Conservation (phyloP, 1,139 yeast species). For the Debaryomyces fabryi region DNA sequence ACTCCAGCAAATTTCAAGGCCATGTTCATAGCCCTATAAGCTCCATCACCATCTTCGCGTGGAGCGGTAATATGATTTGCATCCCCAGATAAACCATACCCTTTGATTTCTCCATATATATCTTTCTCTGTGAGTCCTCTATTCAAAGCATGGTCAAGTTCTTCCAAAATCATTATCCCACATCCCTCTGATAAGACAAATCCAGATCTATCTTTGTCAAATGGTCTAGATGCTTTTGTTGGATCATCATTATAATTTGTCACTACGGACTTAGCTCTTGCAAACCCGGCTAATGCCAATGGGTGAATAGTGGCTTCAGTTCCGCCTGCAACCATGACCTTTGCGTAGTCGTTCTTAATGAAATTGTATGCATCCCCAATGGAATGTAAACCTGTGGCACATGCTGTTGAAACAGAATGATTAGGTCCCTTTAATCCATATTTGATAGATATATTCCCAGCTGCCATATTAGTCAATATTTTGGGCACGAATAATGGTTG, state of each 20-base stretch:
- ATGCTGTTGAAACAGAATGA: constrained; percentile 90
- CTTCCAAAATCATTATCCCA: constrained; percentile 78
- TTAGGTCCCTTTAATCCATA: constrained; percentile 81
- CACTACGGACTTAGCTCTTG: constrained; percentile 82
- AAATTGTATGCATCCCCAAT: constrained; percentile 91
- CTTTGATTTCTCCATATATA: constrained; percentile 79
- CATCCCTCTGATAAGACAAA: constrained; percentile 95
- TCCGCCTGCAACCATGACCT: constrained; percentile 91
- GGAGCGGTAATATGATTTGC: constrained; percentile 96
- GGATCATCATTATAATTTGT: constrained; percentile 67
- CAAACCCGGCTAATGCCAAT: constrained; percentile 85
- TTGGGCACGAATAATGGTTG: constrained; percentile 88
- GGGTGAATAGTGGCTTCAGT: constrained; percentile 90
- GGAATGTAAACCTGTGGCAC: constrained; percentile 94
- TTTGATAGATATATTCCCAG: constrained; percentile 84
- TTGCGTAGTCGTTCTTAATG: constrained; percentile 77
- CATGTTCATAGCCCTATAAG: constrained; percentile 76
- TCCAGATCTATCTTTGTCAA: constrained; percentile 77
- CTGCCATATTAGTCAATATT: constrained; percentile 89
- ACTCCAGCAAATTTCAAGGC: constrained; percentile 59
- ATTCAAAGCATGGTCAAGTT: constrained; percentile 68
- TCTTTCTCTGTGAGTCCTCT: constrained; percentile 57
- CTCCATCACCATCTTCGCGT: constrained; percentile 79
- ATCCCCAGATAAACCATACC: constrained; percentile 92
- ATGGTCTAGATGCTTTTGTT: constrained; percentile 76